Evolutionary conservation across 169 alveolate species (phyloP), one percentile per base, ranked within the genome.

Genomic region (Ichthyophthirius multifiliis): DNA sequence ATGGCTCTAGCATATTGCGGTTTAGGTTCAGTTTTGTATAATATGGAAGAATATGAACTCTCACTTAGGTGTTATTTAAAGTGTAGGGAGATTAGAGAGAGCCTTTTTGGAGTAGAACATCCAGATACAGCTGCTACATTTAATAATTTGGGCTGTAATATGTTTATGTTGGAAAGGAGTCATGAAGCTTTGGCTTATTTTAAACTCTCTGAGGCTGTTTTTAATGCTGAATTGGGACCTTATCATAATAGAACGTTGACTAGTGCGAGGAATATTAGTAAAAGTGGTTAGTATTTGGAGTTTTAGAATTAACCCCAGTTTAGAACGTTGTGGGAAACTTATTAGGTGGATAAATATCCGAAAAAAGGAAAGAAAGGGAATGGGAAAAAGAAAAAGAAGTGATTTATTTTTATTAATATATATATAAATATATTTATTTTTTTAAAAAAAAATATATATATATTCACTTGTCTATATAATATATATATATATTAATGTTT

Each of bases 81-180:
- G 39, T 76, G 94, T 1, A 82, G 95, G 75, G 86, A 88, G 65
- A 85, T 91, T 27, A 89, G 97, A 63, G 96, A 94, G 75, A 89
- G 91, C 43, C 80, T 89, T 18, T 83, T 91, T 7, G 97, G 97
- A 18, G 95, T 96, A 20, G 97, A 94, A 73, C 92, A 96, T 6
- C 86, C 89, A 10, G 97, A 94, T 76, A 94, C 97, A 13, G 96
- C 97, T 0, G 85, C 96, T 16, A 93, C 90, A 9, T 94, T 90
- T 65, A 94, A 94, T 76, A 94, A 94, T 81, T 85, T 94, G 34
- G 97, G 97, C 44, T 92, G 93, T 39, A 87, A 92, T 12, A 87
- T 93, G 92, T 87, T 65, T 74, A 81, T 85, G 91, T 80, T 94
- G 27, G 95, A 90, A 44, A 88, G 96, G 75, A 87, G 86, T 76